Evolutionary conservation across 345 rosid species (phyloP).

Genomic region (Gossypium arboreum): DNA sequence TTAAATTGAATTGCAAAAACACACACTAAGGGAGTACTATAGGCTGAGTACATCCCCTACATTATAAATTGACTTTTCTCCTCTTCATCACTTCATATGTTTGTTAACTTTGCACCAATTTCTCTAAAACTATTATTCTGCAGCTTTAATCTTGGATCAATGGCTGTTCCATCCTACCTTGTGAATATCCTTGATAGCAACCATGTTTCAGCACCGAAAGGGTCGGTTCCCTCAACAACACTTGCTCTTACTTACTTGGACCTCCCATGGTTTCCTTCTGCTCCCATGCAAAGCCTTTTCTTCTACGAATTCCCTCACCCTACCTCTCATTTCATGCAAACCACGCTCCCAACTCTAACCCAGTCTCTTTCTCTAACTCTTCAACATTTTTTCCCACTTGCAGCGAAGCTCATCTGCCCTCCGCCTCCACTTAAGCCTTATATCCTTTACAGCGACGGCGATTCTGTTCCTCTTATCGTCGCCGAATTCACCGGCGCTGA

Average conservation of each 20-base stretch:
- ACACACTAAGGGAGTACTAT: too few relatives aligned
- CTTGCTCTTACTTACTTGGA: constrained; percentile 45
- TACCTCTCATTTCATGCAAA: constrained; percentile 28
- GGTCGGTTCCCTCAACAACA: constrained; percentile 15
- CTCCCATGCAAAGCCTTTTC: constrained; percentile 45
- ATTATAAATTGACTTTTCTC: background rate
- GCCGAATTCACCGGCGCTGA: constrained; percentile 24
- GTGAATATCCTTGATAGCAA: background rate
- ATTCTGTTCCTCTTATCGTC: constrained; percentile 24
- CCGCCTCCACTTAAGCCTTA: constrained; percentile 14
- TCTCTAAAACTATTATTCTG: background rate
- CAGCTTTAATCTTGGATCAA: background rate
- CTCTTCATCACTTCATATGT: background rate
- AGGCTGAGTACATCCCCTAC: background rate
- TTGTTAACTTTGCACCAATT: background rate
- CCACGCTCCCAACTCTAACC: constrained; percentile 35
- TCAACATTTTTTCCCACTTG: constrained; percentile 38
- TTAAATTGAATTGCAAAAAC: too few relatives aligned
- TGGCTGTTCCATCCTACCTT: background rate
- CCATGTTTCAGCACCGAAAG: constrained; percentile 22
- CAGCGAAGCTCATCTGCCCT: constrained; percentile 24
- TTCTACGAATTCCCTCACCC: constrained; percentile 35
- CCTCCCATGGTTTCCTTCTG: constrained; percentile 50
- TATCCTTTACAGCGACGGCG: constrained; percentile 21
- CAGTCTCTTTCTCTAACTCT: constrained; percentile 49